Evolutionary conservation across 768 basidiomycete species (phyloP).

Genomic region (Termitomyces sp.): DNA sequence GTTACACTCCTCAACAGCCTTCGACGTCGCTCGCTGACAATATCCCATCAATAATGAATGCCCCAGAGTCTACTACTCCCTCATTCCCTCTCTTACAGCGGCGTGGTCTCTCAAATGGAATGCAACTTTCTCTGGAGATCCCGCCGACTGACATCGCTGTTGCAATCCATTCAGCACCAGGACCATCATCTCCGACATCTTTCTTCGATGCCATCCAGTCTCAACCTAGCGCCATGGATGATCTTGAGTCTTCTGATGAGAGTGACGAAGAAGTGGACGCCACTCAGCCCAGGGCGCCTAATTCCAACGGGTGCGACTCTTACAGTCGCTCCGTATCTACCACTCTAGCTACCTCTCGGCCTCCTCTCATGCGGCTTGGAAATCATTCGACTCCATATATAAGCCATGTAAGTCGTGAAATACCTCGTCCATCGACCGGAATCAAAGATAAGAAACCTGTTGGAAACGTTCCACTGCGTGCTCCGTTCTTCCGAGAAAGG

Average conservation of each 20-base stretch:
- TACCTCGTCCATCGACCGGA: conserved; percentile 24
- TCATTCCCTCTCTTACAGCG: conserved; percentile 31
- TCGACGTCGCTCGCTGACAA: conserved; percentile 18
- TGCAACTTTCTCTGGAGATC: conserved; percentile 36
- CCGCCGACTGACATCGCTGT: conserved; percentile 37
- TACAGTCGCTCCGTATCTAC: conserved; percentile 33
- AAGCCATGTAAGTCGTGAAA: conserved; percentile 28
- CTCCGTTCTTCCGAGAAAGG: conserved; percentile 43
- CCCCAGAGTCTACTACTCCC: conserved; percentile 38
- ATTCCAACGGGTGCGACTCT: conserved; percentile 18
- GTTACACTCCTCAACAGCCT: conserved; percentile 7
- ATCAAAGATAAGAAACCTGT: conserved; percentile 41
- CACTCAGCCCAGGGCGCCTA: conserved; percentile 19
- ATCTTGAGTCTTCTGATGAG: conserved; percentile 55
- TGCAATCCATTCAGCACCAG: conserved; percentile 55
- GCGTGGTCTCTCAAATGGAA: conserved; percentile 18
- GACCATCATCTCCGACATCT: conserved; percentile 57
- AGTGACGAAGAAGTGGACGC: conserved; percentile 29
- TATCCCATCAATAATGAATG: conserved; percentile 29
- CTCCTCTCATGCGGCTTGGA: conserved; percentile 56
- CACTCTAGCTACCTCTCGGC: conserved; percentile 24
- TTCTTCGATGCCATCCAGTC: conserved; percentile 75
- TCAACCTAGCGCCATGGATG: conserved; percentile 69
- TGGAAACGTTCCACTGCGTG: conserved; percentile 39
- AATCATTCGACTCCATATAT: conserved; percentile 70